A percentile compares a stretch with the other conserved stretches of the same genome.
phyloP scores from a whole-genome alignment of 768 basidiomycete species.

The Dentipellis fragilis region DNA sequence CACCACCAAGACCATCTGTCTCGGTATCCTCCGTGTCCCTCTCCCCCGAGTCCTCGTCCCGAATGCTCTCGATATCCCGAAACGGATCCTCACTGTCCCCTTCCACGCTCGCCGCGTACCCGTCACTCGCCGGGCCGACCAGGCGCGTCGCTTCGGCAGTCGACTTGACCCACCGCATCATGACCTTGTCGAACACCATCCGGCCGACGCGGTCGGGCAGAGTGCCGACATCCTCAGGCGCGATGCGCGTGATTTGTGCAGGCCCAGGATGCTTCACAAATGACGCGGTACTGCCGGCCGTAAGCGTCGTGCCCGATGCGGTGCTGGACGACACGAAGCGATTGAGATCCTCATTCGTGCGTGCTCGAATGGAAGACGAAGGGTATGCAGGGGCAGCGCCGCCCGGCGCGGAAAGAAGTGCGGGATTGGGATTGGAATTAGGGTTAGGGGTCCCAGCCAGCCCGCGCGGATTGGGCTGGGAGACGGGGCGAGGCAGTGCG shows the following conservation, averaged over 20 bases:
- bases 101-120: conserved; percentile 23
- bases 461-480: conserved; percentile 2
- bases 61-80: conserved; percentile 80
- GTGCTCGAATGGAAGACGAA: conserved; percentile 39
- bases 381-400: conserved; percentile 29
- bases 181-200: conserved; percentile 78
- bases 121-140: conserved; percentile 18
- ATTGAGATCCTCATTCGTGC: conserved; percentile 64
- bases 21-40: conserved; percentile 9
- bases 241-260: conserved; percentile 70
- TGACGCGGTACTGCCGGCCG: conserved; percentile 63
- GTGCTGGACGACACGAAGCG: conserved; percentile 90
- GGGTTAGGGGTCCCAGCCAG: not conserved
- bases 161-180: conserved; percentile 81
- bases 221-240: conserved; percentile 63
- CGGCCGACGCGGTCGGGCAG: conserved; percentile 74
- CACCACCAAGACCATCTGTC: conserved; percentile 1
- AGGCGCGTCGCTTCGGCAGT: conserved; percentile 25
- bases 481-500: conserved; percentile 7
- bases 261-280: conserved; percentile 81
- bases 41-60: conserved; percentile 37
- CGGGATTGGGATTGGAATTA: conserved; percentile 6
- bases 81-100: conserved; percentile 80
- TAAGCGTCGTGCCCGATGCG: conserved; percentile 62
- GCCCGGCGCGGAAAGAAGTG: conserved; percentile 11